Evolutionary conservation across 2,329 filamentous ascomycete genomes (phyloP).

Genomic region (Emmonsiellopsis sp.): DNA sequence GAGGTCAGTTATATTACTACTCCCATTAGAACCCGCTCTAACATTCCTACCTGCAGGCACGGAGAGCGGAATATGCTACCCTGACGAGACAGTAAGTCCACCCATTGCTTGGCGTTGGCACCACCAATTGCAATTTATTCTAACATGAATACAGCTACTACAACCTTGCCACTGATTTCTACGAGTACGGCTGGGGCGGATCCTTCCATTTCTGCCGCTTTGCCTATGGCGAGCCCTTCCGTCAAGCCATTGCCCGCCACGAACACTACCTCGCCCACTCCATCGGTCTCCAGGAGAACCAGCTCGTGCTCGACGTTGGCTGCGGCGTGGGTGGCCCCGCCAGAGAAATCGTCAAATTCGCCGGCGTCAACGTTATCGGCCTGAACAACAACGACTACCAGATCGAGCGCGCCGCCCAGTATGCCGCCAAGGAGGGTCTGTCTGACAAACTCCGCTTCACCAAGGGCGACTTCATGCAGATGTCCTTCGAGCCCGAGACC

Average conservation of each 20-base stretch:
- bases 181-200: constrained; percentile 94
- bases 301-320: constrained; percentile 90
- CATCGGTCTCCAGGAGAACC: constrained; percentile 75
- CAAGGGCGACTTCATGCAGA: constrained; percentile 99
- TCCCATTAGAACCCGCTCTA: neutral
- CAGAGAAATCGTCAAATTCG: constrained; percentile 92
- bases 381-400: constrained; percentile 99
- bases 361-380: constrained; percentile 77
- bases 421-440: constrained; percentile 73
- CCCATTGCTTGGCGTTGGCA: neutral
- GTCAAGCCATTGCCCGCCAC: constrained; percentile 86
- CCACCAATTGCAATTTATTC: constrained; percentile 1
- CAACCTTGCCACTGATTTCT: constrained; percentile 90
- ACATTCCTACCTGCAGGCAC: constrained; percentile 46
- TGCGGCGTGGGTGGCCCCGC: constrained; percentile 95
- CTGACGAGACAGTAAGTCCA: constrained; percentile 75
- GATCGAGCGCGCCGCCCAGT: constrained; percentile 82
- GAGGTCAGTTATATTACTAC: constrained; percentile 44
- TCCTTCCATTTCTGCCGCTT: constrained; percentile 98
- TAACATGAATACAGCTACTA: constrained; percentile 60
- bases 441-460: constrained; percentile 72
- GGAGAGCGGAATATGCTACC: constrained; percentile 82
- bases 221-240: constrained; percentile 74
- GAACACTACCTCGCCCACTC: constrained; percentile 94
- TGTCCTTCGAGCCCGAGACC: constrained; percentile 82